Evolutionary conservation across 2,329 filamentous ascomycete genomes (phyloP), one percentile per base, ranked within the genome.

Genomic region (Colletotrichum sp.): DNA sequence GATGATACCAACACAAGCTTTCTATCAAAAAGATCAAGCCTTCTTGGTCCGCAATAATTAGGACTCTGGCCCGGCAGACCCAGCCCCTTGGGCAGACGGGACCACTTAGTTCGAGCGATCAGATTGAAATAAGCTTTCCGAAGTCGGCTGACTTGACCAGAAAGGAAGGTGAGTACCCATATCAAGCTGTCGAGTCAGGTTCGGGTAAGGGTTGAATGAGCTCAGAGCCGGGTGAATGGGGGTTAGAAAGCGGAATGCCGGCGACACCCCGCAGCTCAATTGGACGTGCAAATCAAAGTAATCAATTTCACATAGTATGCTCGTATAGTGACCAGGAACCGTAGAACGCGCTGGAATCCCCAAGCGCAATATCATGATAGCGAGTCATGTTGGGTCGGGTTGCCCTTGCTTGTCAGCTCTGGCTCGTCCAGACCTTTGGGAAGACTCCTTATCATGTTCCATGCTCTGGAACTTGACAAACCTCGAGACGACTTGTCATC

Each of bases 81-180:
- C 30, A 52, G 26, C n/a, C 15, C 18, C 52, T n/a, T 34, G 26
- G 44, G 26, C 13, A 34, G 16, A 62, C 13, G 34, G 26, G 32
- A 15, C 60, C 24, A 15, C 30, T 24, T 26, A 6, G 16, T 18
- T 28, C 10, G 24, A 44, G 18, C 8, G 32, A 39, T 39, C 32
- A 16, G n/a, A 63, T 62, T 22, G 16, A 68, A 72, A 62, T 34
- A 72, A 72, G 71, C 64, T 72, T 72, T 62, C 36, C n/a, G 24
- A 28, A 16, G 15, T 34, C 55, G 55, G 16, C n/a, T 28, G 55
- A 55, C 64, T 55, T 48, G 16, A 62, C 71, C 7, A 63, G 62
- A 62, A 12, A 36, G 55, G 71, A 68, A 72, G 71, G 68, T 71
- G 32, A n/a, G 16, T 26, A 55, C 8, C 12, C 26, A 3, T 30